A percentile compares a stretch with the other conserved stretches of the same genome.
phyloP scores from a whole-genome alignment of 176 grass and related monocot genomes.

The Oryza brachyantha region DNA sequence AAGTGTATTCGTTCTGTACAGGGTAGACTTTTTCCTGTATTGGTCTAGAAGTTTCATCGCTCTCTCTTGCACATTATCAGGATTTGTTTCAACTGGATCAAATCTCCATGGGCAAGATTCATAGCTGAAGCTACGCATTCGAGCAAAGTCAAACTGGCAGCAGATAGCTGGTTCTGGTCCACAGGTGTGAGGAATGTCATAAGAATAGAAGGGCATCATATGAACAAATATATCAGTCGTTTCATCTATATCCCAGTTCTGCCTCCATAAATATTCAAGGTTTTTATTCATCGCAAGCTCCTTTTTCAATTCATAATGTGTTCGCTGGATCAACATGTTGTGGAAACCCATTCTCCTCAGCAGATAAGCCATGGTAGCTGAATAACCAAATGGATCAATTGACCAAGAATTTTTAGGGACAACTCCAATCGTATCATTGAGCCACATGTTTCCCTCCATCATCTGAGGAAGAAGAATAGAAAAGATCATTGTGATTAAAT shows the following conservation, averaged over 20 bases:
- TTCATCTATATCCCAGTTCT: slow-evolving; percentile 90
- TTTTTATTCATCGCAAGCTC: slow-evolving; percentile 80
- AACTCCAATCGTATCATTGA: slow-evolving; percentile 92
- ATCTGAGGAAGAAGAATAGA: slow-evolving; percentile 52
- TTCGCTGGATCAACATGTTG: slow-evolving; percentile 97
- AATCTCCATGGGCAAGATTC: slow-evolving; percentile 84
- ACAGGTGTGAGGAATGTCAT: slow-evolving; percentile 97
- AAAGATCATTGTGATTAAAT: slow-evolving; percentile 4
- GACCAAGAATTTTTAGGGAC: slow-evolving; percentile 97
- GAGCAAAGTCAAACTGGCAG: slow-evolving; percentile 99
- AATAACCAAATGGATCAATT: slow-evolving; percentile 98
- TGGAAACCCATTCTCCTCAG: slow-evolving; percentile 91
- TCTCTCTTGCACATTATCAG: slow-evolving; percentile 79
- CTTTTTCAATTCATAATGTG: slow-evolving; percentile 97
- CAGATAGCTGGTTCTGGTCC: slow-evolving; percentile 99
- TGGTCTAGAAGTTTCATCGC: slow-evolving; percentile 87
- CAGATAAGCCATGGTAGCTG: slow-evolving; percentile 93
- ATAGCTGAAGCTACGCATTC: slow-evolving; percentile 73
- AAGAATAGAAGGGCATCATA: slow-evolving; percentile 99
- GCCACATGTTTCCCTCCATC: slow-evolving; percentile 96
- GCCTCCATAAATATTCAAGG: slow-evolving; percentile 97
- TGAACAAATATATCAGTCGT: slow-evolving; percentile 99
- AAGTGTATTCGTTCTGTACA: slow-evolving; percentile 95
- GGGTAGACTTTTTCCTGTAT: slow-evolving; percentile 92
- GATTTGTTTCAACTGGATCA: slow-evolving; percentile 79